Conservation (phyloP, 768 basidiomycete species). For the Lactifluus piperatus region DNA sequence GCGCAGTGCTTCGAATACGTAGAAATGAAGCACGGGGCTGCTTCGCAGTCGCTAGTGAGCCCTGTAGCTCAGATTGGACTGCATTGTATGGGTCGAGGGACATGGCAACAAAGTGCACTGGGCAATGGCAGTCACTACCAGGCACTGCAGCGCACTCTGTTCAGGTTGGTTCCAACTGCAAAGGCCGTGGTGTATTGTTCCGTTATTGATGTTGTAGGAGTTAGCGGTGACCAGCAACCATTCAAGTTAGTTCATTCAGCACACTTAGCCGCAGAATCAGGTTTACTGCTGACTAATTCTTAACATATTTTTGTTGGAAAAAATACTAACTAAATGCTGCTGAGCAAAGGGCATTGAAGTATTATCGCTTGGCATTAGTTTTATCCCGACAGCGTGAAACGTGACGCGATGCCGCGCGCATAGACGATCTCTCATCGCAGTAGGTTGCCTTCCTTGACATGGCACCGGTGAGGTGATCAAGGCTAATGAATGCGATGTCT, state of each 20-base stretch:
- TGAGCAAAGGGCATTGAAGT: too few species aligned
- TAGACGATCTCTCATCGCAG: too few species aligned
- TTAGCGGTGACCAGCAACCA: neutral
- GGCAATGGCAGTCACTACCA: neutral
- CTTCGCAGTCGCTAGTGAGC: conserved; percentile 59
- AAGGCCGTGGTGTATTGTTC: neutral
- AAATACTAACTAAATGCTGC: too few species aligned
- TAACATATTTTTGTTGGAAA: too few species aligned
- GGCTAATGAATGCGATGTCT: conserved; percentile 49
- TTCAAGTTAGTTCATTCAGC: too few species aligned
- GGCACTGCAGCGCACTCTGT: neutral
- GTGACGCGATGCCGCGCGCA: too few species aligned
- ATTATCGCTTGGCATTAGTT: too few species aligned
- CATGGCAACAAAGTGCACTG: conserved; percentile 30
- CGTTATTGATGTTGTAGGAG: neutral
- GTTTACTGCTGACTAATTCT: too few species aligned
- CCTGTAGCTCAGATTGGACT: conserved; percentile 75
- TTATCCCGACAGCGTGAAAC: too few species aligned
- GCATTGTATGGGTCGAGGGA: conserved; percentile 82
- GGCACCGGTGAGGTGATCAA: conserved; percentile 61
- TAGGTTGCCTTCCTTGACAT: conserved; percentile 22
- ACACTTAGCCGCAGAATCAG: too few species aligned
- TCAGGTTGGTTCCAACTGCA: neutral
- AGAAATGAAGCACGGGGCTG: conserved; percentile 68
- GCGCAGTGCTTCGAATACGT: conserved; percentile 68